Base-by-base conservation (phyloP, 108 stramenopile genomes). In the Pelagomonas calceolata region DNA sequence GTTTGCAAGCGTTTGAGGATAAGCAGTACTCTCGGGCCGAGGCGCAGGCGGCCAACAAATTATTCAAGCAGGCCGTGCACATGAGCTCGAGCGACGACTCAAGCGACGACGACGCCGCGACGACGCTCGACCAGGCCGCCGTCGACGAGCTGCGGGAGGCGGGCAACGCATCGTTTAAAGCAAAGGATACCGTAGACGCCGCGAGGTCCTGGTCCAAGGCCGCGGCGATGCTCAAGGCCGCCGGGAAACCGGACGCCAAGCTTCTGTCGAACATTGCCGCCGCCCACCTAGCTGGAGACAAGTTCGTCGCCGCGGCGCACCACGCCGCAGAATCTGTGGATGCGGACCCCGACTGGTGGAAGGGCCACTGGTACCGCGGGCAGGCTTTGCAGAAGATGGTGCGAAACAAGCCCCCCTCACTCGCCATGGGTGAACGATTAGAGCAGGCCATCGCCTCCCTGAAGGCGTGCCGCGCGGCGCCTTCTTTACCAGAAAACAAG, bases 221-320 rank as follows among this genome's bases (percentile, higher is more conserved):
- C 26, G 51, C 26, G 39, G 12, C 39, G 39, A 43, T 43, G 39
- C 12, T 43, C 39, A 12, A 43, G 39, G 39, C 9, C 9, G 39
- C 39, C 9, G 39, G 39, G 39, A 43, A 43, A 43, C 39, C 39
- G 39, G 5, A 43, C 9, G 39, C 39, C 9, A 60, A 60, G 51
- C 14, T 60, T 1, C 51, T 60, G 21, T 60, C 51, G 21, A 60
- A 60, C 51, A 17, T 60, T 26, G 51, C 51, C 14, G 26, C 14
- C 51, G 51, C 51, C 21, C 26, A 60, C 0, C 51, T 60, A 17
- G 51, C 51, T 26, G 51, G 29, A 3, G 51, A 60, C 51, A 60
- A 60, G 51, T 60, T 60, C 51, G 51, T 60, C 51, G 51, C 51
- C 51, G 51, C 51, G 51, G 51, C 51, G 21, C 14, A 60, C 51